These are phyloP conservation scores for Pyrenochaeta sp. DNA, from an alignment of 2,329 filamentous ascomycete genomes.

Conservation along the genomic window DNA sequence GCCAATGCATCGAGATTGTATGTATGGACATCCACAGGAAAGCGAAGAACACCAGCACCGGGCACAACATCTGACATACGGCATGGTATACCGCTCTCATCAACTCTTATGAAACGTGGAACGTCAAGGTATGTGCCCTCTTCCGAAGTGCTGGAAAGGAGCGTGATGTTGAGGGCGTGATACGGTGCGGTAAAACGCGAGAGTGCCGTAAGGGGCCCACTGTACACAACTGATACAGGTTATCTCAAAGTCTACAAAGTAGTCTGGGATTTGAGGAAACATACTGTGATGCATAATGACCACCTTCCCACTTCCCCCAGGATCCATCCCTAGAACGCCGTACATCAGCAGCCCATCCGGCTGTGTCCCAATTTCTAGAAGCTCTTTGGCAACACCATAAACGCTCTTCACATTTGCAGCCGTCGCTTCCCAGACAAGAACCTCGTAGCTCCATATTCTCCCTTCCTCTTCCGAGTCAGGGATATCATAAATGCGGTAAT, in stretches of 20 bases:
- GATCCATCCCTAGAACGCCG: slow-evolving; percentile 1
- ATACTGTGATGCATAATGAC: slow-evolving; percentile 9
- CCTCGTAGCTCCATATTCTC: slow-evolving; percentile 13
- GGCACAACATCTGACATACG: slow-evolving; percentile 3
- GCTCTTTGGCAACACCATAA: slow-evolving; percentile 4
- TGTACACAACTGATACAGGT: background rate
- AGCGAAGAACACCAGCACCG: slow-evolving; percentile 3
- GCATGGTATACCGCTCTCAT: slow-evolving; percentile 4
- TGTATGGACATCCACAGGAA: slow-evolving; percentile 13
- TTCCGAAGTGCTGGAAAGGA: background rate
- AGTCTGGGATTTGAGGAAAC: background rate
- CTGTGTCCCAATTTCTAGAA: slow-evolving; percentile 1
- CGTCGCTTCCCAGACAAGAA: slow-evolving; percentile 7
- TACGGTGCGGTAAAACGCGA: slow-evolving; percentile 2
- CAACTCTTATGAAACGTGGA: slow-evolving; percentile 1
- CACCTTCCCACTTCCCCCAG: background rate
- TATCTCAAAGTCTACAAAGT: background rate
- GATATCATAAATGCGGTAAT: slow-evolving; percentile 55
- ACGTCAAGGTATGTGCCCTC: slow-evolving; percentile 15
- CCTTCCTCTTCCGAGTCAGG: background rate
- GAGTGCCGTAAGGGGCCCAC: background rate
- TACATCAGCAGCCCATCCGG: slow-evolving; percentile 7
- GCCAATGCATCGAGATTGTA: slow-evolving; percentile 16
- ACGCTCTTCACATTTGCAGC: slow-evolving; percentile 7
- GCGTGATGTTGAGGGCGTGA: background rate